phyloP scores from a whole-genome alignment of 345 rosid species.

The Ceriops decandra region DNA sequence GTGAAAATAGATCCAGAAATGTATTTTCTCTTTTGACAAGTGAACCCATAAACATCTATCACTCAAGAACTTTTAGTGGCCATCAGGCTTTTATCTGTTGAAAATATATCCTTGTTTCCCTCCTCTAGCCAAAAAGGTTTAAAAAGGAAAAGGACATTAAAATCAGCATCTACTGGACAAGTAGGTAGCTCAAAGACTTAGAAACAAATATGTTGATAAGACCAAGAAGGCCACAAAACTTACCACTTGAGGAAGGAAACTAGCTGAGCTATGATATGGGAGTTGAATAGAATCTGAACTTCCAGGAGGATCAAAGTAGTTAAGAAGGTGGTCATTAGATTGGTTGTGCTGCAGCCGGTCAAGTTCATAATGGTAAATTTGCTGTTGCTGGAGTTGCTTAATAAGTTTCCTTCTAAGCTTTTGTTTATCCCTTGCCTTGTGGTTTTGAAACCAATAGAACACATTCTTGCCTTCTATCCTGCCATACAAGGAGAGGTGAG shows the following conservation, averaged over 20 bases:
- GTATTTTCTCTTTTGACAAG: no score
- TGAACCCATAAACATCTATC: no score
- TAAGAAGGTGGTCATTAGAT: slow-evolving; percentile 26
- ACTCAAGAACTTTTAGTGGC: no score
- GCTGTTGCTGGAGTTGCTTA: slow-evolving; percentile 68
- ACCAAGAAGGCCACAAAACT: slow-evolving; percentile 1
- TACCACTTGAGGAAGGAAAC: slow-evolving; percentile 43
- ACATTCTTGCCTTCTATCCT: slow-evolving; percentile 91
- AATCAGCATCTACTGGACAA: no score
- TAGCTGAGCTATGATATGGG: slow-evolving; percentile 26
- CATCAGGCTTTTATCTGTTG: no score
- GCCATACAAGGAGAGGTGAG: slow-evolving; percentile 72
- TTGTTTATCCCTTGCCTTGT: slow-evolving; percentile 90
- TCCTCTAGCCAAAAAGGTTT: no score
- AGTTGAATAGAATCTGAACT: slow-evolving; percentile 13
- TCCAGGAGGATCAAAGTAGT: slow-evolving; percentile 35
- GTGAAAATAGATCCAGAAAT: no score
- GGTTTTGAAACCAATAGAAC: slow-evolving; percentile 97
- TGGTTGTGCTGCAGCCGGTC: slow-evolving; percentile 22
- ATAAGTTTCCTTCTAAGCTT: slow-evolving; percentile 70
- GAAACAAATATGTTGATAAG: background rate
- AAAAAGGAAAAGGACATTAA: no score
- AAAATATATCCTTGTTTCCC: no score
- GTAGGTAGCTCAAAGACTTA: no score
- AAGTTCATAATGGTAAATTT: slow-evolving; percentile 13